A percentile compares a stretch with the other conserved stretches of the same genome.
These are phyloP conservation scores for Tylopilus sp. DNA, from an alignment of 768 basidiomycete species.

Conservation along the genomic window DNA sequence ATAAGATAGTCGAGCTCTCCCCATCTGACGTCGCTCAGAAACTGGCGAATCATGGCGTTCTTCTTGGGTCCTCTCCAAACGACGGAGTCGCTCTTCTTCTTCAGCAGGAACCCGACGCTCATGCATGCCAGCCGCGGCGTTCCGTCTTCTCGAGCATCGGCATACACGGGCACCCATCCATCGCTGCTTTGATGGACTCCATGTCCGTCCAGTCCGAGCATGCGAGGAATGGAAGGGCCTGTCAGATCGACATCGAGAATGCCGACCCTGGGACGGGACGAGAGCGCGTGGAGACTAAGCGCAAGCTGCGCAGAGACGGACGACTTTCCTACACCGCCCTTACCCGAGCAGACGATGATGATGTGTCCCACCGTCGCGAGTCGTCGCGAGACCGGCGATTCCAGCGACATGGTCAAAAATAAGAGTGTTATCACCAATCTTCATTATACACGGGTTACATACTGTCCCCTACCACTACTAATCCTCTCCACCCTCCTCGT, in stretches of 20 bases:
- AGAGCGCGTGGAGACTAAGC: constrained; percentile 72
- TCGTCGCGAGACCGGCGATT: constrained; percentile 67
- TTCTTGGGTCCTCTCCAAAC: constrained; percentile 99
- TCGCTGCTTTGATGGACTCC: constrained; percentile 90
- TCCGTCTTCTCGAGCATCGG: constrained; percentile 55
- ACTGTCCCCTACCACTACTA: not conserved
- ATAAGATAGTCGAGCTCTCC: constrained; percentile 90
- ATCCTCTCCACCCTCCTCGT: constrained; percentile 17
- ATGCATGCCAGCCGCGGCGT: constrained; percentile 82
- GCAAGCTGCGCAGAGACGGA: constrained; percentile 91
- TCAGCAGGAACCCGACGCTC: constrained; percentile 94
- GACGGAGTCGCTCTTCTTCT: constrained; percentile 87
- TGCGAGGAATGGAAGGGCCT: constrained; percentile 91
- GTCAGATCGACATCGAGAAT: constrained; percentile 93
- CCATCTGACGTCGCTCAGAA: constrained; percentile 93
- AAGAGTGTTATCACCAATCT: not conserved
- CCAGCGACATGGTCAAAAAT: constrained; percentile 27
- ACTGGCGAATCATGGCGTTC: constrained; percentile 97
- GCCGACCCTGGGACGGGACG: constrained; percentile 70
- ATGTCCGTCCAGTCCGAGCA: constrained; percentile 87
- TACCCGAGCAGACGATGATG: constrained; percentile 92
- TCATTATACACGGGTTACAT: constrained; percentile 7
- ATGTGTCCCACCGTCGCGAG: constrained; percentile 75
- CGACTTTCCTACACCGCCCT: constrained; percentile 99
- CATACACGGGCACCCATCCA: constrained; percentile 98